Evolutionary conservation across 169 alveolate species (phyloP), one percentile per base, ranked within the genome.

Genomic region (Plasmodium falciparum): DNA sequence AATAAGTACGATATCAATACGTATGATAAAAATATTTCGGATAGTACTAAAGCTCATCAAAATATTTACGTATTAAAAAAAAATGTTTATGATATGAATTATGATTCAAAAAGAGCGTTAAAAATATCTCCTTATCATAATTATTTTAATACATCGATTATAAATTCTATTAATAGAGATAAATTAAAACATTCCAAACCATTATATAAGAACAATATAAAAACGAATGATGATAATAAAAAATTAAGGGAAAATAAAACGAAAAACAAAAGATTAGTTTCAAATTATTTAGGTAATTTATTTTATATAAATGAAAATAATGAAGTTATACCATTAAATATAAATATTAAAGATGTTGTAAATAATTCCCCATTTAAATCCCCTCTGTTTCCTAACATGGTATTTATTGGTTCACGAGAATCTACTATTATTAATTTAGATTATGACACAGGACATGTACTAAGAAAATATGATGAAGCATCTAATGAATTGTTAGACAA

Each of bases 361-460:
- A 94, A 94, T 71, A 93, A 78, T 88, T 93, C 96, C 15, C 96
- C 96, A 22, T 93, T 94, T 70, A 66, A 88, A 47, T 93, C 96
- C 9, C 95, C 95, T 7, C 89, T 94, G 47, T 93, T 94, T 62
- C 94, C 93, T 8, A 93, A 94, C 20, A 94, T 94, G 20, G 88
- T 93, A 33, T 93, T 94, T 66, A 93, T 91, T 61, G 96, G 96
- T 6, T 74, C 94, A 8, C 70, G 96, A 65, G 74, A 90, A 33
- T 90, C 95, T 7, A 78, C 93, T 61, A 91, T 94, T 11, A 61
- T 83, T 83, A 83, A 83, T n/a, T 70, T 83, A 59, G 85, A 83
- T 83, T 83, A 69, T 45, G 91, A 83, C 39, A 83, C 83, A 13
- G 91, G 91, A 47, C 33, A 83, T 1, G 63, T 83, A 24, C 56